A percentile compares a stretch with the other conserved stretches of the same genome.
These are phyloP conservation scores for Leccinum rimulosum DNA, from an alignment of 768 basidiomycete species.

Conservation along the genomic window DNA sequence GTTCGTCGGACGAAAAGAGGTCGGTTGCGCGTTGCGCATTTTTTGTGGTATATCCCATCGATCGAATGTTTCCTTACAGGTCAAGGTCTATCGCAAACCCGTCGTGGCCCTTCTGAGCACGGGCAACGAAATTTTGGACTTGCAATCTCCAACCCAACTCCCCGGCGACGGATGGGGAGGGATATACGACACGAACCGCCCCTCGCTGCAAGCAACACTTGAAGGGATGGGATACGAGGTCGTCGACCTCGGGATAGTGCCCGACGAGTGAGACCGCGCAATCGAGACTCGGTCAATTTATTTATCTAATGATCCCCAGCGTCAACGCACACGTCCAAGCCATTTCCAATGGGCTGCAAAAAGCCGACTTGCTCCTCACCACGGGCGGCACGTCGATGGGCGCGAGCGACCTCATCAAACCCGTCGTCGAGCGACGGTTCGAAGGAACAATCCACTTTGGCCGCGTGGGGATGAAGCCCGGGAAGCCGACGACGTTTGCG, in stretches of 20 bases:
- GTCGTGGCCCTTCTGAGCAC: constrained; percentile 81
- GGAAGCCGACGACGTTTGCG: constrained; percentile 90
- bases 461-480: constrained; percentile 77
- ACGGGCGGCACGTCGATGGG: constrained; percentile 96
- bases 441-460: constrained; percentile 82
- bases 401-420: constrained; percentile 81
- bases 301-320: constrained; percentile 31
- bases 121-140: constrained; percentile 75
- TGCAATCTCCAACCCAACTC: constrained; percentile 42
- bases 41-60: background rate
- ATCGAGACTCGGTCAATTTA: background rate
- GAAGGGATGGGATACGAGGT: constrained; percentile 74
- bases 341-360: constrained; percentile 53
- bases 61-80: constrained; percentile 39
- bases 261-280: constrained; percentile 55
- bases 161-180: constrained; percentile 56
- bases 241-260: constrained; percentile 76
- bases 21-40: constrained; percentile 26
- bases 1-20: constrained; percentile 75
- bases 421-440: constrained; percentile 79
- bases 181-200: constrained; percentile 85
- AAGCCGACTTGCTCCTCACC: constrained; percentile 74
- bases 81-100: constrained; percentile 68
- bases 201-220: constrained; percentile 67
- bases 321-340: constrained; percentile 55